Base-by-base conservation (phyloP, 345 rosid species). In the Syzygium aqueum region DNA sequence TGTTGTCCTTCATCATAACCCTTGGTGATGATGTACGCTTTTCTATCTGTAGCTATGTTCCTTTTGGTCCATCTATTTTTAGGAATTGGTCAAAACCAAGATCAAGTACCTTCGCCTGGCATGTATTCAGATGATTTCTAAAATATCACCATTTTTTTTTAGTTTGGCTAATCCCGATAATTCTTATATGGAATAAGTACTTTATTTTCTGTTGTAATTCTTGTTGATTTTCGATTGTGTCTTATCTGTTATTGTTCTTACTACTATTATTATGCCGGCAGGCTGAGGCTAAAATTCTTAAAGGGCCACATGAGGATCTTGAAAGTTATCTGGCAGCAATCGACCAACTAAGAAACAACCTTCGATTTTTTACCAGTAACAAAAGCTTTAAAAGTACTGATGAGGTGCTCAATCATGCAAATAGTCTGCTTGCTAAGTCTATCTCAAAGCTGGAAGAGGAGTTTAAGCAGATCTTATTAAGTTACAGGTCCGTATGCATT, bases 271-370 rank as follows among this genome's bases (percentile, higher is more conserved):
- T 91, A 89, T 84, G 87, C 90, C 80, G 90, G 85, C 89, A 97
- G 99, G 99, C 99, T 86, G 99, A 97, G 93, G 91, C 95, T 85
- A 95, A 94, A 94, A 95, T 97, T 93, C 95, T 95, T 65, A 95
- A 90, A 90, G 99, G 99, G 59, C 99, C 99, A 53, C 98, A 94
- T 90, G 99, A 96, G 90, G 96, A 97, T 88, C 89, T 97, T 83
- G 98, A 97, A 91, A 94, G 97, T 91, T 97, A 97, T 89, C 90
- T 97, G 53, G 96, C 90, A 85, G 99, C 99, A 57, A 95, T 97
- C 30, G 97, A 95, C 89, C 99, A 94, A 88, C 93, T 97, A 80
- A 93, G 99, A 87, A 93, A 90, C 89, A 94, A 90, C 86, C 95
- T 96, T 88, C 92, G 90, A 12, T 95, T 94, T 87, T 95, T 96